Base-by-base conservation (phyloP, 2,329 filamentous ascomycete genomes). In the Curvularia sp. region DNA sequence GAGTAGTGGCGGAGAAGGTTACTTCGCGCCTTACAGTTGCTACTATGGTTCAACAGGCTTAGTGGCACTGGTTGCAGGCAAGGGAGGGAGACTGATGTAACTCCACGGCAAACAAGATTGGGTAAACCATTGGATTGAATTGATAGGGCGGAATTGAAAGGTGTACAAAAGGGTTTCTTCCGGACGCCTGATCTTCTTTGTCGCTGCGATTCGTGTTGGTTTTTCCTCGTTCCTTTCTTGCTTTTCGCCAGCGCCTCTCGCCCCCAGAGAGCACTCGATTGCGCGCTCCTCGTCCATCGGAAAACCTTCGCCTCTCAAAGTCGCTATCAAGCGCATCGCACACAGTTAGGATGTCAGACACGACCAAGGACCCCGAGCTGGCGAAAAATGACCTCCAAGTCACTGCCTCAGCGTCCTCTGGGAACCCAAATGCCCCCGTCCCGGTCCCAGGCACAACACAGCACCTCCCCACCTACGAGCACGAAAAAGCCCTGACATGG, bases 401-500 rank as follows among this genome's bases (percentile, higher is more conserved):
- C 35, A 67, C 68, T 0, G 65, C 70, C 15, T 74, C 73, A 1
- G 54, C 59, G 7, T 65, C 68, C 3, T 76, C 75, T 35, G 33
- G 33, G 33, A 35, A 35, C 1, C 67, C 66, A 51, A 49, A 57
- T 33, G 64, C 61, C 22, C 70, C 71, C 5, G 46, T 64, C 4
- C 68, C 67, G 0, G 49, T 69, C 44, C 71, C 71, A 57, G 74
- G 72, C 54, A 65, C 72, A 41, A 71, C 68, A 2, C 61, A 74
- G 15, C 74, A 76, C 52, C 65, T 76, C 3, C 74, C 73, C 10
- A 71, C 63, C 7, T 77, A 68, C 53, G 74, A 77, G 57, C 74
- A 77, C 49, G 77, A 79, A 51, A 71, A 69, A 49, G 59, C 63
- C 1, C 75, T 88, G 13, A 82, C 84, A 52, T 81, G 82, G 70